A percentile compares a stretch with the other conserved stretches of the same genome.
These are phyloP conservation scores for Populus davidiana DNA, from an alignment of 345 rosid species.

Conservation along the genomic window DNA sequence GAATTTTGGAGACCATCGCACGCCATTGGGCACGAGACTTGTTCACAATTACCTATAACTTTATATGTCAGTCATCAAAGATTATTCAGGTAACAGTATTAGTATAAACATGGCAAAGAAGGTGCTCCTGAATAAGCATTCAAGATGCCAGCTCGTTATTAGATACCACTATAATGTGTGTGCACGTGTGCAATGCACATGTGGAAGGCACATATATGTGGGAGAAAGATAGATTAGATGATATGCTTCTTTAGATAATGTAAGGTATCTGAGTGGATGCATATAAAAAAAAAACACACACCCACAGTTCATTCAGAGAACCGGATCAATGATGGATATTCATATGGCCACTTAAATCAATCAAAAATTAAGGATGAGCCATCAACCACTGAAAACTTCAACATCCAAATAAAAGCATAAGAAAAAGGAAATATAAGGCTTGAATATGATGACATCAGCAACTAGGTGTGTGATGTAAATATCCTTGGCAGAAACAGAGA, in stretches of 20 bases:
- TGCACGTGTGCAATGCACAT: not conserved
- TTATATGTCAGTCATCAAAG: not conserved
- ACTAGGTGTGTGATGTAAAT: not conserved
- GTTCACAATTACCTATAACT: constrained; percentile 71
- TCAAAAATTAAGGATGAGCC: no score
- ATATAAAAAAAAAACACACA: no score
- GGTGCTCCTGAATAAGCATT: not conserved
- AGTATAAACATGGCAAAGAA: not conserved
- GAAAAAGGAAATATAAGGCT: no score
- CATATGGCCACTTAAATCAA: no score
- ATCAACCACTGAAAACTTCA: no score
- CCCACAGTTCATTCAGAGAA: no score
- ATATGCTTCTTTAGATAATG: not conserved
- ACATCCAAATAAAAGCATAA: no score
- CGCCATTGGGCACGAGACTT: constrained; percentile 86
- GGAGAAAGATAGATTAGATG: not conserved
- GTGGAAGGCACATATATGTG: not conserved
- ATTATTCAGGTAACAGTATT: not conserved
- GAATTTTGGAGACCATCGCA: constrained; percentile 59
- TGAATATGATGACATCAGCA: not conserved
- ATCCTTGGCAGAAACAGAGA: not conserved
- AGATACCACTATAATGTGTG: not conserved
- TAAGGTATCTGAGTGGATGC: not conserved
- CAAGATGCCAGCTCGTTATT: not conserved
- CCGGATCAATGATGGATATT: no score